Base-by-base conservation (phyloP, 2,329 filamentous ascomycete species). In the Microsporum canis region DNA sequence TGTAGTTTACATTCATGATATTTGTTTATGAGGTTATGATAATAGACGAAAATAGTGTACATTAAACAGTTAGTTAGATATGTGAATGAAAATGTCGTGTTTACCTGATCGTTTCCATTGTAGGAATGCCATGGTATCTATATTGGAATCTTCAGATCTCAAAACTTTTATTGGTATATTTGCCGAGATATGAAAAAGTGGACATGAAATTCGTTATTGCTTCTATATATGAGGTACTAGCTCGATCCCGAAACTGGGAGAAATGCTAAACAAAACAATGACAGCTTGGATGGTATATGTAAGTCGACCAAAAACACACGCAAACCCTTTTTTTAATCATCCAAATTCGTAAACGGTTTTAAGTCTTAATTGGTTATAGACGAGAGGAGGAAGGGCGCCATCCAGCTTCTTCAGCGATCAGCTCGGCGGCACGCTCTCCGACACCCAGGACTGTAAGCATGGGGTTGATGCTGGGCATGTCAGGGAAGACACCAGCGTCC, bases 401-500 rank as follows among this genome's bases (percentile, higher is more conserved):
- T 23, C 84, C 84, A 62, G 83, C 88, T 66, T 89, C 84, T 71
- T 86, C 80, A 34, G 87, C 87, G 71, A 96, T 87, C 72, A 96
- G 74, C 80, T 96, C 91, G 0, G 91, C 91, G 4, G 85, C 87
- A 61, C 88, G 82, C 82, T 96, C 91, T 5, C 88, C 91, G 68
- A 95, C 84, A 59, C 84, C 87, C 70, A 95, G 75, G 3, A 95
- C 90, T 1, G 90, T 96, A 70, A 95, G 78, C 91, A 95, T 94
- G 62, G 89, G 90, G 78, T 95, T 95, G 72, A 94, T 87, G 60
- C 83, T 88, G 53, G 88, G 81, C 84, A 95, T 95, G 63, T 88
- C 88, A 0, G 90, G 91, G 79, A 95, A 95, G 58, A 95, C 83
- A 68, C 90, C 89, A 0, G 90, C 90, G 73, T 95, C 90, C 0